These are phyloP conservation scores for Rhipidocladum racemiflorum DNA, from an alignment of 176 grass and related monocot genomes.

Conservation along the genomic window DNA sequence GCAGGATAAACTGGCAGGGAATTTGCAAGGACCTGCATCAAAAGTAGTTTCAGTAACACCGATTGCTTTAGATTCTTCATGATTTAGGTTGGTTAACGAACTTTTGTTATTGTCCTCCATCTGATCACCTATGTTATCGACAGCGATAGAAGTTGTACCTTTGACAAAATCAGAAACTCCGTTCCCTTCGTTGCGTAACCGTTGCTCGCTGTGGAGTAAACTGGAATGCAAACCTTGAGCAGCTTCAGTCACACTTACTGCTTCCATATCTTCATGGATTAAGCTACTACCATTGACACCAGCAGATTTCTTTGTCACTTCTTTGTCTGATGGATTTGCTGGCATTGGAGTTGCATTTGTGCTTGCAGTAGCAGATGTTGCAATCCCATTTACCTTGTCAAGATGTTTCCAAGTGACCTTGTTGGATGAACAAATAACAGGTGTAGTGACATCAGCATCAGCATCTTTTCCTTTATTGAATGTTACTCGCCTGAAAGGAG, in stretches of 20 bases:
- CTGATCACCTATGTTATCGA: not conserved
- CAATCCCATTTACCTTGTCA: not conserved
- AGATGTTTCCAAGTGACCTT: not conserved
- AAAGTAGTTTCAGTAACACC: not conserved
- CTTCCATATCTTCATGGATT: slow-evolving; percentile 5
- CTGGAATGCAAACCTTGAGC: not conserved
- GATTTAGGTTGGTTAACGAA: slow-evolving; percentile 18
- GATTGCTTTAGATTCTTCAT: slow-evolving; percentile 17
- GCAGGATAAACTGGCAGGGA: slow-evolving; percentile 4
- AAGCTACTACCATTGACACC: slow-evolving; percentile 13
- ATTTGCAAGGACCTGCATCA: not conserved
- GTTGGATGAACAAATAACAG: not conserved
- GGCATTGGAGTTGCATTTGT: not conserved
- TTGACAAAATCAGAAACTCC: not conserved
- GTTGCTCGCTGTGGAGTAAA: not conserved
- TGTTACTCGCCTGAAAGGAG: slow-evolving; percentile 3
- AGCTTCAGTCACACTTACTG: not conserved
- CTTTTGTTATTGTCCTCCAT: not conserved
- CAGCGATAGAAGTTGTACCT: not conserved
- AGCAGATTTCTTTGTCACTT: not conserved
- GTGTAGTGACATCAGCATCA: not conserved
- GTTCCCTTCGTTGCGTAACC: not conserved
- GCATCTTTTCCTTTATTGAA: not conserved
- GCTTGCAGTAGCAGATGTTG: not conserved
- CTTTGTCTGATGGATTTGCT: not conserved